Percentiles rank a stretch among this genome's conserved stretches.
These are phyloP conservation scores for Lycium barbarum DNA, from an alignment of 257 asterid species.

Conservation along the genomic window DNA sequence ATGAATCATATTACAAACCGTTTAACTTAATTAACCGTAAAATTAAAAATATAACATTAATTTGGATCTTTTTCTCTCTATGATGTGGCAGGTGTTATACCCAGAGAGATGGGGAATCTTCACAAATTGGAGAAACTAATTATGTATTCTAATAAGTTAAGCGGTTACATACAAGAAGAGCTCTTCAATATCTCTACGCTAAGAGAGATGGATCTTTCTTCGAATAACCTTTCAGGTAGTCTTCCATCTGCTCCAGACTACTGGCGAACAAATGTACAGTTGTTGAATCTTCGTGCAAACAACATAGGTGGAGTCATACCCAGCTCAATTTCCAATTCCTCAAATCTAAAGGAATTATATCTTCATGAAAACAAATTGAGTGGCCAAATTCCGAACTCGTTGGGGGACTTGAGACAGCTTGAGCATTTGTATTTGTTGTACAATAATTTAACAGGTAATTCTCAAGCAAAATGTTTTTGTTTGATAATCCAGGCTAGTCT, in stretches of 20 bases:
- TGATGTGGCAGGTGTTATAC: conserved; percentile 43
- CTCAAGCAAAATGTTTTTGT: background rate
- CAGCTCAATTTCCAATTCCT: conserved; percentile 37
- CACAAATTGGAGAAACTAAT: background rate
- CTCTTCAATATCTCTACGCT: background rate
- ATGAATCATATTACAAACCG: no score
- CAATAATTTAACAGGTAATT: conserved; percentile 18
- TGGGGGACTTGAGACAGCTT: no score
- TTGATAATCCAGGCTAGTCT: no score
- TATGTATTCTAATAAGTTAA: background rate
- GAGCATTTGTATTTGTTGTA: no score
- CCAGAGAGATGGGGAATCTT: conserved; percentile 41
- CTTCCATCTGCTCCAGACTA: no score
- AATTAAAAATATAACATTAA: no score
- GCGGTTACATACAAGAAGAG: conserved; percentile 22
- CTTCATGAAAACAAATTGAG: no score
- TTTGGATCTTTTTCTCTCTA: background rate
- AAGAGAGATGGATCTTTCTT: conserved; percentile 27
- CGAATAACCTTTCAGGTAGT: no score
- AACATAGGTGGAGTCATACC: conserved; percentile 45
- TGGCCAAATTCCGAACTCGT: no score
- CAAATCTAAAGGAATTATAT: conserved; percentile 35
- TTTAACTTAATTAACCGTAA: no score
- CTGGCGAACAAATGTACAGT: no score
- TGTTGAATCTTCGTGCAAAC: no score